Conservation (phyloP, 306 rosid genomes). For the Psophocarpus tetragonolobus region DNA sequence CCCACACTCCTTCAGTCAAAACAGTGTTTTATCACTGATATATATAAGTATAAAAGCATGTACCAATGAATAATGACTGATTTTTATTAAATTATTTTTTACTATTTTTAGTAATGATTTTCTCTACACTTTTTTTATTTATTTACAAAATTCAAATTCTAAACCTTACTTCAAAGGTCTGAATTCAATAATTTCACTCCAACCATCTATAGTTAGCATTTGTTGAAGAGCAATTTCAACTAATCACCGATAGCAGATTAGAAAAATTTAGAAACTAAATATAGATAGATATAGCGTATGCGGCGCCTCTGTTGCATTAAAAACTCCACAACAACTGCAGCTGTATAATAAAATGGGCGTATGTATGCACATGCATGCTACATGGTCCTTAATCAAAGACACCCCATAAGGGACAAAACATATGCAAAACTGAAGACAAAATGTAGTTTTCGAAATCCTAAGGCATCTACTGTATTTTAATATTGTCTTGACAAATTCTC, state of each 20-base stretch:
- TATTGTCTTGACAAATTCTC: conserved; percentile 4
- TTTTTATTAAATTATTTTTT: too few relatives aligned
- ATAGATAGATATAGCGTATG: not conserved
- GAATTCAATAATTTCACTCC: too few relatives aligned
- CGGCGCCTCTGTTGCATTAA: conserved; percentile 31
- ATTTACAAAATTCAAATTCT: too few relatives aligned
- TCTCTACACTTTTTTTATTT: too few relatives aligned
- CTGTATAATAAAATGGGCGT: conserved; percentile 21
- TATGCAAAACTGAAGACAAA: not conserved
- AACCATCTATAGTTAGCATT: too few relatives aligned
- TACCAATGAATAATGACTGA: too few relatives aligned
- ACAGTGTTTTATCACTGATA: too few relatives aligned
- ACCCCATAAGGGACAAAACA: conserved; percentile 36
- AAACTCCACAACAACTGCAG: not conserved
- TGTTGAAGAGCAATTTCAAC: too few relatives aligned
- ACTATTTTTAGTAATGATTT: too few relatives aligned
- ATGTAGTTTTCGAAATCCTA: conserved; percentile 11
- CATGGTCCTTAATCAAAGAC: not conserved
- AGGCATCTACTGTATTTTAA: conserved; percentile 32
- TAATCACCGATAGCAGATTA: not conserved
- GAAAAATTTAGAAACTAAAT: not conserved
- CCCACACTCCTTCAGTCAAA: not conserved
- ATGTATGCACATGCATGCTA: conserved; percentile 31
- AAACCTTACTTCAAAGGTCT: too few relatives aligned
- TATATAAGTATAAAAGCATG: too few relatives aligned